Conservation (phyloP, 331 rosid genomes). For the Arachis monticola region DNA sequence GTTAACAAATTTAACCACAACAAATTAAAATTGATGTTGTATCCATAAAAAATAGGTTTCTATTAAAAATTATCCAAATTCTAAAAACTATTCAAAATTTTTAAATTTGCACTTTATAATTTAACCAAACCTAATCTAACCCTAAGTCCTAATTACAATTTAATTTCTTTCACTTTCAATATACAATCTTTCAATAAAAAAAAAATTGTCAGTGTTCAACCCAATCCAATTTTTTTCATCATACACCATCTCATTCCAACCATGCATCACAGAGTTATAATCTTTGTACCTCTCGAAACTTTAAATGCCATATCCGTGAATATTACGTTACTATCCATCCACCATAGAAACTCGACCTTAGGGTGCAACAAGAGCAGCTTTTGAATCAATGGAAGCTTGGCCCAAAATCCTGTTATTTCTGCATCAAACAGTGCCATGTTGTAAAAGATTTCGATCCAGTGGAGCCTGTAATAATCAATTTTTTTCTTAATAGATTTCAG, state of each 20-base stretch:
- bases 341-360: constrained; percentile 82
- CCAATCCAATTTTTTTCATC: constrained; percentile 92
- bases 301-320: constrained; percentile 95
- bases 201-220: constrained; percentile 57
- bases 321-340: constrained; percentile 98
- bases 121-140: no score
- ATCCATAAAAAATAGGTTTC: no score
- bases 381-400: constrained; percentile 78
- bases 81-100: no score
- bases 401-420: constrained; percentile 95
- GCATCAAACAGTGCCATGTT: constrained; percentile 82
- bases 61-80: no score
- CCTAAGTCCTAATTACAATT: no score
- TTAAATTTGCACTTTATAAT: no score
- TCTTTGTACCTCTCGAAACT: constrained; percentile 79
- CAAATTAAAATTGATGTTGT: no score
- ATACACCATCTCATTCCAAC: constrained; percentile 88
- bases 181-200: no score
- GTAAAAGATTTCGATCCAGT: constrained; percentile 82
- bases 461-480: constrained; percentile 79
- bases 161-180: no score
- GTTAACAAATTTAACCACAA: no score
- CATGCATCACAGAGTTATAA: constrained; percentile 81
- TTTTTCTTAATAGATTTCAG: constrained; percentile 83
- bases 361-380: constrained; percentile 70